Percentiles rank a stretch among this genome's conserved stretches.
Evolutionary conservation across 1,139 yeast species (phyloP).

Genomic region (Tardiomyces depauwii): DNA sequence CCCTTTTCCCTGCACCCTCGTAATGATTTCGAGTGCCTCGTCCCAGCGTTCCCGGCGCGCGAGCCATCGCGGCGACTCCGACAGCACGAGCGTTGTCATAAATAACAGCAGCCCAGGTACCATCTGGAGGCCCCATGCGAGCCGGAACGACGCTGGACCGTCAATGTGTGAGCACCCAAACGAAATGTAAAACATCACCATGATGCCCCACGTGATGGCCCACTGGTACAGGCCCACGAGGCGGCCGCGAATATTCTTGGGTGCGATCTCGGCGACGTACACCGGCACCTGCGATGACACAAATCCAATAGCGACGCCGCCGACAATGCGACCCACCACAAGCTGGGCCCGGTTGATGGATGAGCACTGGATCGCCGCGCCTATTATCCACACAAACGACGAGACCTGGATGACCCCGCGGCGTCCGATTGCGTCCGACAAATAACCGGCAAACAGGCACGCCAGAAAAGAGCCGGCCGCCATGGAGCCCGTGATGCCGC

Average conservation of each 20-base stretch:
- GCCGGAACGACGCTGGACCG: not conserved
- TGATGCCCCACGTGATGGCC: constrained; percentile 57
- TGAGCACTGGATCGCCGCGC: constrained; percentile 74
- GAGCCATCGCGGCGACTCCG: constrained; percentile 70
- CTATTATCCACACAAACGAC: constrained; percentile 63
- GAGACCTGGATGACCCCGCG: constrained; percentile 64
- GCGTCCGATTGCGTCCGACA: constrained; percentile 70
- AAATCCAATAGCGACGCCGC: constrained; percentile 62
- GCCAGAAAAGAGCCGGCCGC: constrained; percentile 73
- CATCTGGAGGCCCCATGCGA: constrained; percentile 31
- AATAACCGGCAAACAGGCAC: constrained; percentile 24
- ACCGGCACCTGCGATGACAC: constrained; percentile 65
- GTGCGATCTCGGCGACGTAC: constrained; percentile 63
- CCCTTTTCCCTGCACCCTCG: constrained; percentile 24
- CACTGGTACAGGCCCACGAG: constrained; percentile 60
- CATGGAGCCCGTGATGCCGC: constrained; percentile 91
- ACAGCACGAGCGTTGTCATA: constrained; percentile 39
- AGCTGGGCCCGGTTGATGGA: constrained; percentile 66
- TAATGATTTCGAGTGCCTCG: constrained; percentile 43
- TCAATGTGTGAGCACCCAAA: not conserved
- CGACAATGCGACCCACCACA: constrained; percentile 48
- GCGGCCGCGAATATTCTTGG: constrained; percentile 52
- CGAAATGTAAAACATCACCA: constrained; percentile 22
- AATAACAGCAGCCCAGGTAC: constrained; percentile 47
- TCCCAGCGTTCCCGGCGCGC: constrained; percentile 57